These are phyloP conservation scores for Stachybotrys chartarum DNA, from an alignment of 2,329 filamentous ascomycete genomes.

Conservation along the genomic window DNA sequence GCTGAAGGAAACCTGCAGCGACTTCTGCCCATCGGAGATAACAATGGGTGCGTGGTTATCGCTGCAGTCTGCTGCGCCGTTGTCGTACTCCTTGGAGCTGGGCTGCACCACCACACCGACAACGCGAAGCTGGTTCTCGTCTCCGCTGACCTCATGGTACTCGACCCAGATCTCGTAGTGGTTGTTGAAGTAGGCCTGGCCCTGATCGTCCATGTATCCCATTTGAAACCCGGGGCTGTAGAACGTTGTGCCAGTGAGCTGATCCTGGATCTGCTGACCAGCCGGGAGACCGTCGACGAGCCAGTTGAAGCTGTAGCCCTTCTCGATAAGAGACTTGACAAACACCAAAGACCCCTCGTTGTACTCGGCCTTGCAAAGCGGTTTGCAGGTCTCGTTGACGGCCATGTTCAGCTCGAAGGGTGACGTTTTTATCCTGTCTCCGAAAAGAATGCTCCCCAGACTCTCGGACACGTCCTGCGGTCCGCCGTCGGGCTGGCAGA, in stretches of 20 bases:
- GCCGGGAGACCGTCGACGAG: constrained; percentile 90
- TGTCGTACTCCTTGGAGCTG: constrained; percentile 53
- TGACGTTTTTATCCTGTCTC: constrained; percentile 95
- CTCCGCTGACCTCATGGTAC: constrained; percentile 71
- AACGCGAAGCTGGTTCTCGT: constrained; percentile 68
- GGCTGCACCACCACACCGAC: constrained; percentile 90
- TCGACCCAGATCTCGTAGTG: constrained; percentile 94
- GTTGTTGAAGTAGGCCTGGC: constrained; percentile 69
- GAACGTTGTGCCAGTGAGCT: constrained; percentile 68
- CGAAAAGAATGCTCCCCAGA: constrained; percentile 92
- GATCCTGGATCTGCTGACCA: constrained; percentile 73
- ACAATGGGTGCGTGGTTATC: constrained; percentile 49
- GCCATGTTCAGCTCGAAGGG: constrained; percentile 85
- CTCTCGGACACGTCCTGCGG: constrained; percentile 72
- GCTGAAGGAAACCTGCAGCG: constrained; percentile 70
- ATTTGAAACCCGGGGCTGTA: constrained; percentile 89
- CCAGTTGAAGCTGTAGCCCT: constrained; percentile 93
- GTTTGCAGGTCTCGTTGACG: constrained; percentile 80
- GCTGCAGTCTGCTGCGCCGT: constrained; percentile 56
- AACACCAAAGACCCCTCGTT: constrained; percentile 64
- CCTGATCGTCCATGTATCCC: constrained; percentile 48
- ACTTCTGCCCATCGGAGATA: constrained; percentile 46
- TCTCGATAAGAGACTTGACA: constrained; percentile 72
- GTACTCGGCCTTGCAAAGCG: constrained; percentile 62
- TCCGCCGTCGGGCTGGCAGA: constrained; percentile 74